These are phyloP conservation scores for Flaveria linearis DNA, from an alignment of 129 eudicot genomes.

Conservation along the genomic window DNA sequence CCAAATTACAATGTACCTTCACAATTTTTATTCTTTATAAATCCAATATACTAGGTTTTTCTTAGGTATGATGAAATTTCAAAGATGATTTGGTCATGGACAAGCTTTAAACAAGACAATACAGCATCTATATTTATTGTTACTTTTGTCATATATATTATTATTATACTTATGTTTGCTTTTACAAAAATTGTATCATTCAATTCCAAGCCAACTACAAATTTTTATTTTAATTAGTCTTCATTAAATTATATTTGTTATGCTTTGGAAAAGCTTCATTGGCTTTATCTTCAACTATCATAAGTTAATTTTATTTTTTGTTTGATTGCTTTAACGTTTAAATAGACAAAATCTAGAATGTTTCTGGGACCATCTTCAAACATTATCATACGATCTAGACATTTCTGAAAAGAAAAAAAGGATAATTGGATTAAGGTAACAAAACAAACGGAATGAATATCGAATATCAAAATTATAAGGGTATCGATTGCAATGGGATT, in stretches of 20 bases:
- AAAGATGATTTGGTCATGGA: no score
- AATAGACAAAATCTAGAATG: neutral
- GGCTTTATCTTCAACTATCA: neutral
- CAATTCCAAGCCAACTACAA: neutral
- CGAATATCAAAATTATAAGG: no score
- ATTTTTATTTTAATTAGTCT: neutral
- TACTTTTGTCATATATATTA: no score
- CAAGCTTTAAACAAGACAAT: no score
- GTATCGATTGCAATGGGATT: neutral
- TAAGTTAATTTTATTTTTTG: neutral
- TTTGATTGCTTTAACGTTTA: constrained; percentile 6
- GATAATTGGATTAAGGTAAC: neutral
- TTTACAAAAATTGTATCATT: neutral
- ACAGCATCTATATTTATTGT: no score
- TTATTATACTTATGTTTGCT: no score
- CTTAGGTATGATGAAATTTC: no score
- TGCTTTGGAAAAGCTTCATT: constrained; percentile 24
- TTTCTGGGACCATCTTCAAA: constrained; percentile 14
- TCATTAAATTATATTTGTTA: neutral
- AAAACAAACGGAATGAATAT: neutral
- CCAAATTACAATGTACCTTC: no score
- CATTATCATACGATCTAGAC: neutral
- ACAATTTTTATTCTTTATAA: no score
- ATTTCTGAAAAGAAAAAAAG: neutral
- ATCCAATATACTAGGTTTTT: no score